A percentile compares a stretch with the other conserved stretches of the same genome.
phyloP scores from a whole-genome alignment of 306 rosid genomes.

The Canavalia gladiata region DNA sequence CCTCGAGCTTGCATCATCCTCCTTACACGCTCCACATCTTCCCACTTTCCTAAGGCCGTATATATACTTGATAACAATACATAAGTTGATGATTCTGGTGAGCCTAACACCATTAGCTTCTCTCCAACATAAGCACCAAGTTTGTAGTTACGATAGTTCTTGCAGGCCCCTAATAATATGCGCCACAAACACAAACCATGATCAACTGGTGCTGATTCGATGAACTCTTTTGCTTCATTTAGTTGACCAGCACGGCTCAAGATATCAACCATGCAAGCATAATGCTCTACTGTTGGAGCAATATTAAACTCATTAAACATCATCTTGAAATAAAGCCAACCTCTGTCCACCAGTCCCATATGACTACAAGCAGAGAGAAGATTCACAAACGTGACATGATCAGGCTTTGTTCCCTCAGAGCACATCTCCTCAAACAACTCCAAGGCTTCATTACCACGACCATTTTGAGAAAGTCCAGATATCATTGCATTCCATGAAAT shows the following conservation, averaged over 20 bases:
- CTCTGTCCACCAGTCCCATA: constrained; percentile 79
- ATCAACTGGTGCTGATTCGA: constrained; percentile 79
- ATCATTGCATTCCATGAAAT: constrained; percentile 94
- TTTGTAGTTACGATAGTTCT: constrained; percentile 72
- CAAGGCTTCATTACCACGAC: constrained; percentile 73
- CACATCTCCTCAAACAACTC: constrained; percentile 81
- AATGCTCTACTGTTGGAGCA: constrained; percentile 74
- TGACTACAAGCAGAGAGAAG: constrained; percentile 89
- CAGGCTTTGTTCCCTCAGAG: constrained; percentile 70
- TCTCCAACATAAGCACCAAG: constrained; percentile 87
- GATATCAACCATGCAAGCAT: constrained; percentile 92
- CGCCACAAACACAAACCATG: constrained; percentile 87
- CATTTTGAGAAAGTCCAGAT: constrained; percentile 89
- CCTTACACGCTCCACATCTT: constrained; percentile 84
- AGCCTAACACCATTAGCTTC: constrained; percentile 80
- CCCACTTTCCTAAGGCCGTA: constrained; percentile 68
- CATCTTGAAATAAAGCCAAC: constrained; percentile 74
- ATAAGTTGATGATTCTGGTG: constrained; percentile 79
- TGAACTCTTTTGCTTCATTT: constrained; percentile 76
- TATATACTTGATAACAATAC: constrained; percentile 80
- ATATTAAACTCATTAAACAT: constrained; percentile 71
- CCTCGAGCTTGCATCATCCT: constrained; percentile 78
- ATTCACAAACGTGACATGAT: constrained; percentile 74
- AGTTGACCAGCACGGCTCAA: constrained; percentile 88
- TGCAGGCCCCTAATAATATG: constrained; percentile 80